These are phyloP conservation scores for Lyophyllum semitale DNA, from an alignment of 768 basidiomycete species.

Conservation along the genomic window DNA sequence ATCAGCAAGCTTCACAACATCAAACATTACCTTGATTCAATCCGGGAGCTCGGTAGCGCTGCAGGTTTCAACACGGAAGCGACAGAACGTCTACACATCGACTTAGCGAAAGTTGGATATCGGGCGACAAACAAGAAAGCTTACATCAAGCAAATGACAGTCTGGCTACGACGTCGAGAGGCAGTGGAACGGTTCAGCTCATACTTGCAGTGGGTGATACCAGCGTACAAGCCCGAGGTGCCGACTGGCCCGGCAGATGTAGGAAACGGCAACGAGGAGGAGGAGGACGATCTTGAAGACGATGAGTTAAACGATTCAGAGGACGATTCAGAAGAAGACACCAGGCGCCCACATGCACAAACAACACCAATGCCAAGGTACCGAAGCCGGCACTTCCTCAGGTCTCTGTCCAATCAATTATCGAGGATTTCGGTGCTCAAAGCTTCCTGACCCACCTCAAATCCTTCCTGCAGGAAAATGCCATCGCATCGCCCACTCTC, in stretches of 20 bases:
- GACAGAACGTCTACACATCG: too few species aligned
- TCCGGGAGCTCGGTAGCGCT: too few species aligned
- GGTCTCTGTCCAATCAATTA: constrained; percentile 6
- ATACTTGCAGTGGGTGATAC: neutral
- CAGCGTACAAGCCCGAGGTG: neutral
- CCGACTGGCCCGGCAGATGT: too few species aligned
- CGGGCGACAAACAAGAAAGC: constrained; percentile 30
- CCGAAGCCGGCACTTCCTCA: constrained; percentile 6
- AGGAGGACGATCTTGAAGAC: neutral
- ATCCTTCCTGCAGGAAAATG: constrained; percentile 4
- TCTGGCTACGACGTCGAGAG: neutral
- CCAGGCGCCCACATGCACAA: neutral
- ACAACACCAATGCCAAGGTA: neutral
- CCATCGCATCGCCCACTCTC: neutral
- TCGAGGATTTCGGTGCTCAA: constrained; percentile 7
- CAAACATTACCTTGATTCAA: neutral
- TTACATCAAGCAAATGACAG: constrained; percentile 35
- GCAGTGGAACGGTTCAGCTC: neutral
- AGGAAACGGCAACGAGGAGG: neutral
- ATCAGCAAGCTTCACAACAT: neutral
- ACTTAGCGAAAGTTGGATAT: too few species aligned
- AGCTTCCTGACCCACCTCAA: constrained; percentile 16
- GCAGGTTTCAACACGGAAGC: too few species aligned
- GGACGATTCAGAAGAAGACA: too few species aligned
- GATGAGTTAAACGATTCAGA: too few species aligned